Conservation (phyloP, 2,329 filamentous ascomycete genomes). For the Aspergillus fructus region DNA sequence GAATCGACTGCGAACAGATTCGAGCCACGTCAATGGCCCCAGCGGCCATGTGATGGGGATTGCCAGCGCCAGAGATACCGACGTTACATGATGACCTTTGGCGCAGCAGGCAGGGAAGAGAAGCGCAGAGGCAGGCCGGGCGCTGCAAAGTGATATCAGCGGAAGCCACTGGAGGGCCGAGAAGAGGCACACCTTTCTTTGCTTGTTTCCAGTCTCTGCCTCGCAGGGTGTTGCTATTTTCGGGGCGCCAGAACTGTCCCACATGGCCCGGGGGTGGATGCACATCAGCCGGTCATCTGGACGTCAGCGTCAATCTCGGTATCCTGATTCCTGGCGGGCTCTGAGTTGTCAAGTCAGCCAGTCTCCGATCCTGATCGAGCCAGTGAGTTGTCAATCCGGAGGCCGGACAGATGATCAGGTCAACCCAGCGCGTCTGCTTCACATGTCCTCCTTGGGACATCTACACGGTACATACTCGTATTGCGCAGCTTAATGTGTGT, state of each 20-base stretch:
- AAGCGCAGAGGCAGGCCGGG: background rate
- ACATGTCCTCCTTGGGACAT: background rate
- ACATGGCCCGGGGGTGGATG: conserved; percentile 11
- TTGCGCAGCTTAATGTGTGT: no score
- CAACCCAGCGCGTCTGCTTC: background rate
- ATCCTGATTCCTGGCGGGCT: background rate
- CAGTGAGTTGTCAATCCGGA: background rate
- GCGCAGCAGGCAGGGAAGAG: background rate
- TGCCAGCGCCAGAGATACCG: background rate
- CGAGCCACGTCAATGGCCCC: conserved; percentile 19
- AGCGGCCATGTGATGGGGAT: conserved; percentile 16
- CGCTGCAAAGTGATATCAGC: background rate
- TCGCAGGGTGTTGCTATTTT: conserved; percentile 13
- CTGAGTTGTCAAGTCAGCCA: background rate
- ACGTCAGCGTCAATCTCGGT: background rate
- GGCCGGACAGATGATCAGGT: background rate
- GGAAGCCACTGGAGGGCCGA: background rate
- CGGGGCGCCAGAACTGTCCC: background rate
- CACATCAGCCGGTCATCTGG: conserved; percentile 15
- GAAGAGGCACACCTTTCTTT: background rate
- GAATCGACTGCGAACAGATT: conserved; percentile 16
- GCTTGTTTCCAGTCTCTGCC: background rate
- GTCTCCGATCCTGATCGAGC: no score
- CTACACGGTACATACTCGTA: background rate
- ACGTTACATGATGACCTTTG: conserved; percentile 6